Base-by-base conservation (phyloP, 2,329 filamentous ascomycete species). In the Sordariomycetes sp. region DNA sequence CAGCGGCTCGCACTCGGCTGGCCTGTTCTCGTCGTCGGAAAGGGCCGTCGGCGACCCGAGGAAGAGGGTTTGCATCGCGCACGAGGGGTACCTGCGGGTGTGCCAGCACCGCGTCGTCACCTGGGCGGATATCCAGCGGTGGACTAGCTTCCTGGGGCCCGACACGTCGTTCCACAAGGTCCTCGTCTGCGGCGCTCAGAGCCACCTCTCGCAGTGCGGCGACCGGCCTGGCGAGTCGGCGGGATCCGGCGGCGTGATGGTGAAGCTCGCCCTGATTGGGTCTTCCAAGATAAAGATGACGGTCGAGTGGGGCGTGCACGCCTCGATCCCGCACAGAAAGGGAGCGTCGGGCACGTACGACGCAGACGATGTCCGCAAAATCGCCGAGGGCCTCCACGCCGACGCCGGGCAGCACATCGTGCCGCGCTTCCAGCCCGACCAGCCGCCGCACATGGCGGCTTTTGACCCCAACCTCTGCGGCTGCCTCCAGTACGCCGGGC, bases 251-350 rank as follows among this genome's bases (percentile, higher is more conserved):
- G 55, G 55, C 2, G 34, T 57, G 14, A 18, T 32, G 0, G 43
- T 48, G 7, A 22, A 8, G n/a, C 43, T 57, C 16, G n/a, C 37
- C 22, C n/a, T 50, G 25, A 12, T 50, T 14, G 46, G 34, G 34
- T 16, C 14, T 3, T 32, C 14, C 3, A 51, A 28, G 11, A 51
- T 37, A 18, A 8, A 22, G 11, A 3, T 57, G 40, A 35, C 25
- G n/a, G 32, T 57, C 55, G 28, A 20, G 3, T 57, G 55, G 55
- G 28, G 74, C 7, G 55, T 48, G 43, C 55, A 57, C 28, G 43
- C 51, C 3, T n/a, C 25, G 20, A 18, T 57, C 6, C 32, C n/a
- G 20, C n/a, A 57, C 6, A 43, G 34, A 25, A 25, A 50, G 28
- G 43, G 43, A 22, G 34, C 34, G 16, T 22, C 43, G 6, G 20